phyloP scores from a whole-genome alignment of 1,284 basidiomycete genomes.

The Vanrija sp. region DNA sequence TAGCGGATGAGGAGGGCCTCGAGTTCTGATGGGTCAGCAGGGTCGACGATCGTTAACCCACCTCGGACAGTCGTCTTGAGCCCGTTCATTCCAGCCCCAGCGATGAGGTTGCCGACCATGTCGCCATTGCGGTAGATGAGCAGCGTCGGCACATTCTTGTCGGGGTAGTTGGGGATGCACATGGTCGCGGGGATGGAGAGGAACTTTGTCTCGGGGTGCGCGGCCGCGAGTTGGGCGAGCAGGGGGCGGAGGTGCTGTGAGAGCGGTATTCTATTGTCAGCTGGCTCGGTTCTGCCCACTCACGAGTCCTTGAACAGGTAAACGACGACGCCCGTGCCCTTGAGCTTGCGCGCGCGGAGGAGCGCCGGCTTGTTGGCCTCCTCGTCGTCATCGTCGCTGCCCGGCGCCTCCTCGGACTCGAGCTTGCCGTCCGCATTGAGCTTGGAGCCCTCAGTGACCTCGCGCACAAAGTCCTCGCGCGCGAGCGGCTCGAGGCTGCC shows the following conservation, averaged over 20 bases:
- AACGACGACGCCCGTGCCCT: constrained; percentile 56
- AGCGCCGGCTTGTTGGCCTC: constrained; percentile 26
- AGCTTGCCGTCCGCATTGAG: constrained; percentile 60
- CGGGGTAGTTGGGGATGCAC: constrained; percentile 94
- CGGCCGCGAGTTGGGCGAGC: constrained; percentile 67
- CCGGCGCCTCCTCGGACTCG: constrained; percentile 50
- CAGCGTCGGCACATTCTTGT: constrained; percentile 84
- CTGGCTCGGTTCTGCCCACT: constrained; percentile 18
- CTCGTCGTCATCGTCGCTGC: constrained; percentile 36
- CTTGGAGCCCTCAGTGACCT: constrained; percentile 89
- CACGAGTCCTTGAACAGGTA: constrained; percentile 56
- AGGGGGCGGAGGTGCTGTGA: constrained; percentile 73
- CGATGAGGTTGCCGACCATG: constrained; percentile 76
- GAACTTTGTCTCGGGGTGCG: constrained; percentile 89
- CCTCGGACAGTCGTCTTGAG: constrained; percentile 78
- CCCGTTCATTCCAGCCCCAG: constrained; percentile 58
- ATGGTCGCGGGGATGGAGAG: constrained; percentile 92
- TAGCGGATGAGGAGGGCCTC: constrained; percentile 41
- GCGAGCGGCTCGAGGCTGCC: constrained; percentile 84
- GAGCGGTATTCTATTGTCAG: constrained; percentile 60
- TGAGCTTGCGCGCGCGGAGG: constrained; percentile 27
- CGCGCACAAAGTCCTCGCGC: constrained; percentile 87
- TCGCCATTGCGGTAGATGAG: constrained; percentile 90
- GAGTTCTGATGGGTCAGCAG: constrained; percentile 29
- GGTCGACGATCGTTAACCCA: constrained; percentile 40